Percentiles rank a stretch among this genome's conserved stretches.
Evolutionary conservation across 805 yeast genomes (phyloP).

Genomic region (Sporopachydermia lactativora): DNA sequence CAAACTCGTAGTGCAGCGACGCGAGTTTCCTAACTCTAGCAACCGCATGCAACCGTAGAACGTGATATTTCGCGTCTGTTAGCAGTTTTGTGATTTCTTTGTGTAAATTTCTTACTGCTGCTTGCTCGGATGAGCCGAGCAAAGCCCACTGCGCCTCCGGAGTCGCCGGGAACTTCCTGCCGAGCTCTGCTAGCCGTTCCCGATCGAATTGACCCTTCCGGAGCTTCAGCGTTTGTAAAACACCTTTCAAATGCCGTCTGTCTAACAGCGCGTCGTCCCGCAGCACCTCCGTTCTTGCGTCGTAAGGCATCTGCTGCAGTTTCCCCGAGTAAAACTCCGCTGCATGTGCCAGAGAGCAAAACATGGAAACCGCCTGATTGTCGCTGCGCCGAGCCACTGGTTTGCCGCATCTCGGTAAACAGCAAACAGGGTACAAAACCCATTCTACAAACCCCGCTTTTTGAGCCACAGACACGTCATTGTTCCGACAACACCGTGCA

Average conservation of each 20-base stretch:
- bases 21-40: neutral
- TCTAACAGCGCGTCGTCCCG: neutral
- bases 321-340: neutral
- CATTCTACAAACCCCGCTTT: neutral
- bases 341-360: neutral
- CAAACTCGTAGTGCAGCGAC: neutral
- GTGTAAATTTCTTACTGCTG: neutral
- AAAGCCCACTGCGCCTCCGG: neutral
- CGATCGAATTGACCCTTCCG: neutral
- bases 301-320: neutral
- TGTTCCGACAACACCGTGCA: neutral
- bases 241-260: neutral
- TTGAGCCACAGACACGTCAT: neutral
- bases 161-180: neutral
- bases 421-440: constrained; percentile 1
- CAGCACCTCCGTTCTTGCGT: neutral
- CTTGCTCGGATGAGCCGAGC: neutral
- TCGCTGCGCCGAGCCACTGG: neutral
- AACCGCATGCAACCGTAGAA: neutral
- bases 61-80: neutral
- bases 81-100: neutral
- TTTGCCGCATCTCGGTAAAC: neutral
- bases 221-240: neutral
- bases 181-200: neutral
- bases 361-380: neutral